Evolutionary conservation across 371 early-diverging fungal genomes (phyloP).

Genomic region (Mortierella sp.): DNA sequence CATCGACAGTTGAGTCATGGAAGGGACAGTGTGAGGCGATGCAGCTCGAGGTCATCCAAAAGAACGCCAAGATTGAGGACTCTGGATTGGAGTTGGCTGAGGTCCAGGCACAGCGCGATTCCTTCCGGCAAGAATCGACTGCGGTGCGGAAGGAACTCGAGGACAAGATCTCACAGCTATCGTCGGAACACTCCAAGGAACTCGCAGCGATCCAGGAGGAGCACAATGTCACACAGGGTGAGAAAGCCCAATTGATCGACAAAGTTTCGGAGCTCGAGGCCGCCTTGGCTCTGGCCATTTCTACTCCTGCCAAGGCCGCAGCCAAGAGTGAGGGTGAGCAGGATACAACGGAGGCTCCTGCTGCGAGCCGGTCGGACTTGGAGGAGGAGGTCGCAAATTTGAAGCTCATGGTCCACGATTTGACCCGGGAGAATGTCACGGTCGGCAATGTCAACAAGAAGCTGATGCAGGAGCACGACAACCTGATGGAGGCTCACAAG

Average conservation of each 20-base stretch:
- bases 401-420: slow-evolving; percentile 46
- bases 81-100: slow-evolving; percentile 14
- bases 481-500: slow-evolving; percentile 71
- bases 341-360: slow-evolving; percentile 22
- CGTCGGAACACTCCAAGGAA: neutral
- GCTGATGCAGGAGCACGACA: slow-evolving; percentile 62
- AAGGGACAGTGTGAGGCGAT: slow-evolving; percentile 40
- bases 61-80: slow-evolving; percentile 26
- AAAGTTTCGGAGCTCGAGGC: slow-evolving; percentile 55
- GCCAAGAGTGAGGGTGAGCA: slow-evolving; percentile 18
- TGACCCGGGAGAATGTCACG: slow-evolving; percentile 57
- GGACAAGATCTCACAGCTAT: slow-evolving; percentile 13
- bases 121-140: slow-evolving; percentile 26
- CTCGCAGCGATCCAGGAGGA: slow-evolving; percentile 51
- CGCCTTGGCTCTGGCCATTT: slow-evolving; percentile 46
- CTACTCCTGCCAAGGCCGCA: slow-evolving; percentile 25
- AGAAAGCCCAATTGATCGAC: slow-evolving; percentile 56
- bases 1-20: slow-evolving; percentile 30
- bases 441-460: slow-evolving; percentile 65
- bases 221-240: slow-evolving; percentile 33
- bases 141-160: slow-evolving; percentile 16
- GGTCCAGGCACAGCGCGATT: slow-evolving; percentile 17
- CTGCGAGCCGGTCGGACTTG: slow-evolving; percentile 22
- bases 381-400: slow-evolving; percentile 44
- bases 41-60: slow-evolving; percentile 43